Evolutionary conservation across 106 monocot species (phyloP).

Genomic region (Hemerocallis citrina): DNA sequence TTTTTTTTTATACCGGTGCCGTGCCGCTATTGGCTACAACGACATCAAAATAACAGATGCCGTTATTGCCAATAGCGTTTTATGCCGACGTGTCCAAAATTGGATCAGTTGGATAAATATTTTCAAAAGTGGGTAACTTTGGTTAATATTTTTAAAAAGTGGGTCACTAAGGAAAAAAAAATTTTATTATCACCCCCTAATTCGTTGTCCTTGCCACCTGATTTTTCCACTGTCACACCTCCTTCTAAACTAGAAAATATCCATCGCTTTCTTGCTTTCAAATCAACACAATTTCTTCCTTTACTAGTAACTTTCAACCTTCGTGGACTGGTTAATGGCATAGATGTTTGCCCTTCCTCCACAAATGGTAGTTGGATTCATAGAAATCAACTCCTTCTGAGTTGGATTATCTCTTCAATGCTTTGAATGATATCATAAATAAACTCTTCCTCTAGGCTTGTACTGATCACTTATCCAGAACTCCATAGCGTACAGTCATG

Average conservation of each 20-base stretch:
- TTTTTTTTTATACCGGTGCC: too few species aligned
- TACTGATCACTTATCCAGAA: neutral
- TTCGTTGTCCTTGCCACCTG: neutral
- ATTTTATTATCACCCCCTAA: too few species aligned
- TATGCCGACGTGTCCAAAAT: too few species aligned
- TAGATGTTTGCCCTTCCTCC: neutral
- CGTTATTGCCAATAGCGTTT: too few species aligned
- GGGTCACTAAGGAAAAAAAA: too few species aligned
- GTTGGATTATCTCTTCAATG: neutral
- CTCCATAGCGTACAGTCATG: neutral
- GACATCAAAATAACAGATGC: too few species aligned
- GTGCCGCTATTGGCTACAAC: too few species aligned
- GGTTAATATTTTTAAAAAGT: too few species aligned
- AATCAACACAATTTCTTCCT: neutral
- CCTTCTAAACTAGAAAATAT: neutral
- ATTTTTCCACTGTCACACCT: neutral
- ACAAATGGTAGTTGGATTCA: neutral
- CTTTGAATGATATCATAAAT: neutral
- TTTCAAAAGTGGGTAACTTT: too few species aligned
- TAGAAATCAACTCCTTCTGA: neutral
- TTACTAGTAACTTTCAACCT: neutral
- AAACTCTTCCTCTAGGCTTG: neutral
- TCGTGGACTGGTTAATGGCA: neutral
- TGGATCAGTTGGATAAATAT: too few species aligned
- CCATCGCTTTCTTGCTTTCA: neutral